These are phyloP conservation scores for Sclerotinia minor DNA, from an alignment of 2,329 filamentous ascomycete species.

Conservation along the genomic window DNA sequence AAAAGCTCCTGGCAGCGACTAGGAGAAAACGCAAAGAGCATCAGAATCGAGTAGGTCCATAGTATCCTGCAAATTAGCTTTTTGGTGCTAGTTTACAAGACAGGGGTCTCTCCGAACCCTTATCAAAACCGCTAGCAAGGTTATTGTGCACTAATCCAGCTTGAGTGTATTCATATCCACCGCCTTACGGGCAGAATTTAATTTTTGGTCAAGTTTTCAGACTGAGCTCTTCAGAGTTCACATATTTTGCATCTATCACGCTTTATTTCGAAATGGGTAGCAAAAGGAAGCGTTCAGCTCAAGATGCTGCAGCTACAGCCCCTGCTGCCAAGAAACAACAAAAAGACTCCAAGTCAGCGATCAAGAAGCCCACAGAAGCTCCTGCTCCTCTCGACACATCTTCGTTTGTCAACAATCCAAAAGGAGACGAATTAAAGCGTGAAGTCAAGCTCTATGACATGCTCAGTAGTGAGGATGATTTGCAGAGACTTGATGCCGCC, in stretches of 20 bases:
- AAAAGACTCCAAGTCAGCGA: constrained; percentile 25
- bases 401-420: constrained; percentile 54
- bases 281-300: constrained; percentile 47
- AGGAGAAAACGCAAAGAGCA: no score
- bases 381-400: constrained; percentile 33
- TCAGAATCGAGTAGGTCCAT: no score
- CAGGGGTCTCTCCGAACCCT: not conserved
- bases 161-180: not conserved
- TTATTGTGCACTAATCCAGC: not conserved
- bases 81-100: not conserved
- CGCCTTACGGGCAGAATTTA: constrained; percentile 22
- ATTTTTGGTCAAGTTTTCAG: constrained; percentile 23
- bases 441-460: constrained; percentile 62
- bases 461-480: constrained; percentile 59
- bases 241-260: not conserved
- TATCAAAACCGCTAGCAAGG: constrained; percentile 11
- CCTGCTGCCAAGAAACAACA: constrained; percentile 38
- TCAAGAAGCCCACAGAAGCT: constrained; percentile 27
- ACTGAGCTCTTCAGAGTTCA: constrained; percentile 3
- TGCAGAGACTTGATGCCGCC: constrained; percentile 58
- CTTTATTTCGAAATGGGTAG: constrained; percentile 43
- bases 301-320: constrained; percentile 31
- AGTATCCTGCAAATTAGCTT: no score
- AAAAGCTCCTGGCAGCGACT: no score
- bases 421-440: constrained; percentile 55